Evolutionary conservation across 2,329 filamentous ascomycete species (phyloP).

Genomic region (Fusarium humuli): DNA sequence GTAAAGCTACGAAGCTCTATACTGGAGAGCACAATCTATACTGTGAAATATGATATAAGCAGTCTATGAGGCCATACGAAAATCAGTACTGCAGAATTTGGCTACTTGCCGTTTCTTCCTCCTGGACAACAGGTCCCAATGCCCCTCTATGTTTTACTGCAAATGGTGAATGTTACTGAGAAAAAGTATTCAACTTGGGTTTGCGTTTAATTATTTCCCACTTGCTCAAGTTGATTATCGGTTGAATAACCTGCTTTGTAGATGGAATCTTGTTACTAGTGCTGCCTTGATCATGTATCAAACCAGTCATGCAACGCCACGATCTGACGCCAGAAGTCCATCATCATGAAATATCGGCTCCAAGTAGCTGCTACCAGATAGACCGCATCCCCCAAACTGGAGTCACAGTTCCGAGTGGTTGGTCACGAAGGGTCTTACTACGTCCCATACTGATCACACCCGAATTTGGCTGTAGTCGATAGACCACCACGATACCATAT

Average conservation of each 20-base stretch:
- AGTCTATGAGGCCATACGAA: not conserved
- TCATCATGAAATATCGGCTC: constrained; percentile 58
- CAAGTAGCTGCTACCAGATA: constrained; percentile 61
- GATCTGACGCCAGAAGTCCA: constrained; percentile 53
- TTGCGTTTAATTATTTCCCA: not conserved
- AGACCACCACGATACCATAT: too few relatives aligned
- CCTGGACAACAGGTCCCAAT: not conserved
- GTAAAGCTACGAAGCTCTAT: not conserved
- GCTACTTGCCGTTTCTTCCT: not conserved
- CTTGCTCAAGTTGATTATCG: not conserved
- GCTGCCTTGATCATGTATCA: not conserved
- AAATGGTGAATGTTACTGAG: not conserved
- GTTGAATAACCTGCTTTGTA: not conserved
- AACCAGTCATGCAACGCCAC: not conserved
- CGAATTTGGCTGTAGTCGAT: not conserved
- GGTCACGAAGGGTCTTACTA: constrained; percentile 57
- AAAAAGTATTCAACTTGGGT: not conserved
- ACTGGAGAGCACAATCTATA: not conserved
- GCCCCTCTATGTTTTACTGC: not conserved
- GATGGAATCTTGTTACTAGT: not conserved
- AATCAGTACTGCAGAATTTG: not conserved
- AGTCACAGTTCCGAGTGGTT: constrained; percentile 37
- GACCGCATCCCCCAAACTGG: constrained; percentile 48
- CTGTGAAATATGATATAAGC: not conserved
- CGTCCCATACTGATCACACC: constrained; percentile 67